A percentile compares a stretch with the other conserved stretches of the same genome.
These are phyloP conservation scores for Malassezia pachydermatis DNA, from an alignment of 1,284 basidiomycete species.

Conservation along the genomic window DNA sequence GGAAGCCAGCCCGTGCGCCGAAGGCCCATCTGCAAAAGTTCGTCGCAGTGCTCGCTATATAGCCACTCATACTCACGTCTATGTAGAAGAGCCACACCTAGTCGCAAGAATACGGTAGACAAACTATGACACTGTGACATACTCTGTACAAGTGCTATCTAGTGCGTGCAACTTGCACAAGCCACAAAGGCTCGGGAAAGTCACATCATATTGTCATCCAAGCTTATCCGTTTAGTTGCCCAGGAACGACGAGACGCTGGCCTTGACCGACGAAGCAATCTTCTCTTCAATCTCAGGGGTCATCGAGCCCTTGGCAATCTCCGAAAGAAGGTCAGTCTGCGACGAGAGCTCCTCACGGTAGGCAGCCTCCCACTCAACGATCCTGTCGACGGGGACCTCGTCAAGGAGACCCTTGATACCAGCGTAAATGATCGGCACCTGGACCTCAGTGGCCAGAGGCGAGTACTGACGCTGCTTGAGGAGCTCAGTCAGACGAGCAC, in stretches of 20 bases:
- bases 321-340: slow-evolving; percentile 46
- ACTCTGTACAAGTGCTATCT: no score
- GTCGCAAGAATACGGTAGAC: no score
- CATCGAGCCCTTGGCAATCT: slow-evolving; percentile 72
- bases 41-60: no score
- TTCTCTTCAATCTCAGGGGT: slow-evolving; percentile 79
- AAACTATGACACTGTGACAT: slow-evolving; percentile 4
- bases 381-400: slow-evolving; percentile 82
- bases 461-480: slow-evolving; percentile 95
- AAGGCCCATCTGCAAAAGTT: no score
- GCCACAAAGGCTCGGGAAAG: no score
- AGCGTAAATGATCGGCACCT: slow-evolving; percentile 96
- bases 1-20: no score
- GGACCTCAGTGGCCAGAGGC: slow-evolving; percentile 67
- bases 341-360: slow-evolving; percentile 62
- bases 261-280: slow-evolving; percentile 50
- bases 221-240: slow-evolving; percentile 29
- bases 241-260: slow-evolving; percentile 40
- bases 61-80: no score
- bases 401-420: slow-evolving; percentile 74
- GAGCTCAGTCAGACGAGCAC: slow-evolving; percentile 94
- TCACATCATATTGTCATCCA: no score
- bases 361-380: slow-evolving; percentile 82
- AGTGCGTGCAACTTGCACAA: no score
- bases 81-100: no score